These are phyloP conservation scores for Trifolium dubium DNA, from an alignment of 306 rosid species.

Conservation along the genomic window DNA sequence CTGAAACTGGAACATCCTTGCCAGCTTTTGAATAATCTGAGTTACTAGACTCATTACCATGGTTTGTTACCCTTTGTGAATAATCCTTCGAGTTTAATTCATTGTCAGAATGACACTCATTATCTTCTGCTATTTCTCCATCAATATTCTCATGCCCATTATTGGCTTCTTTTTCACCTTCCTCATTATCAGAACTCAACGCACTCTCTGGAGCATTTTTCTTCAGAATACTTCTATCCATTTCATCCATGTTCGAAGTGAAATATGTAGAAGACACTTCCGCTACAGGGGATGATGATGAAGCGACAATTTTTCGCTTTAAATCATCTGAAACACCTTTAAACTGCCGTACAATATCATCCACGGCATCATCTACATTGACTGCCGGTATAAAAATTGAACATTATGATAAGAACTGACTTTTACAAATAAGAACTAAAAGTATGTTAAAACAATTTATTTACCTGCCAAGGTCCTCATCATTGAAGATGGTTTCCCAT, in stretches of 20 bases:
- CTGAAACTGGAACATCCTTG: constrained; percentile 55
- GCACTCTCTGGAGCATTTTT: constrained; percentile 54
- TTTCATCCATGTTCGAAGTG: constrained; percentile 55
- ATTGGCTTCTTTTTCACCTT: constrained; percentile 55
- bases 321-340: constrained; percentile 96
- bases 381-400: constrained; percentile 69
- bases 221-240: constrained; percentile 45
- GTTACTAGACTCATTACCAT: constrained; percentile 46
- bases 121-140: constrained; percentile 48
- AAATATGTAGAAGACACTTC: constrained; percentile 55
- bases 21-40: constrained; percentile 50
- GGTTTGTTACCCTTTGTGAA: constrained; percentile 56
- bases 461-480: constrained; percentile 96
- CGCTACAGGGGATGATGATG: constrained; percentile 51
- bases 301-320: constrained; percentile 72
- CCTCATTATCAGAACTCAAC: constrained; percentile 73
- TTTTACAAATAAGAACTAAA: background rate
- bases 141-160: constrained; percentile 44
- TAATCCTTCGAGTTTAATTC: constrained; percentile 69
- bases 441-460: constrained; percentile 39
- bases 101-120: constrained; percentile 73
- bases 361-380: constrained; percentile 96
- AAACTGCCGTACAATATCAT: constrained; percentile 92
- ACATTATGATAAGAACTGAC: constrained; percentile 13
- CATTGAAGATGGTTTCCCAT: constrained; percentile 92